Base-by-base conservation (phyloP, 2,329 filamentous ascomycete species). In the Neofusicoccum cordaticola region DNA sequence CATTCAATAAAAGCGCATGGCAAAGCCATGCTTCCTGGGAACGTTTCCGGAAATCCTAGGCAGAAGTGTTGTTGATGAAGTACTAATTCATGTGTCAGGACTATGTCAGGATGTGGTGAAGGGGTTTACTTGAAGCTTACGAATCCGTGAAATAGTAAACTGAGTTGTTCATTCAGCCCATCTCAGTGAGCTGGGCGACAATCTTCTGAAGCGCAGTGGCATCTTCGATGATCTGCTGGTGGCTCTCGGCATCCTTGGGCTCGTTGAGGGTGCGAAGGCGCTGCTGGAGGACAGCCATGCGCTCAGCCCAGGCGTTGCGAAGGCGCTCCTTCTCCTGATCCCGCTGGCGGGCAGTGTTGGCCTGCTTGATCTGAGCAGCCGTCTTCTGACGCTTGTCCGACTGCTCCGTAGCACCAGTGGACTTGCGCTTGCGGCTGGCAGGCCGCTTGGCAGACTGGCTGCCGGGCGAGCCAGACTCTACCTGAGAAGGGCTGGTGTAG, bases 401-500 rank as follows among this genome's bases (percentile, higher is more conserved):
- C n/a, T 62, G 42, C 34, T 75, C 74, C 34, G 75, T 74, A 2
- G 72, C 66, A 22, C 37, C 37, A 15, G 71, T 68, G 4, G 71
- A 68, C 71, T 77, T 77, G 58, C 75, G 71, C 71, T 77, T 77
- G 65, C 74, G 73, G n/a, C 67, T 68, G 37, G 66, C 68, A 66
- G 74, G 73, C 60, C 74, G 72, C 41, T 62, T 66, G 19, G 67
- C 62, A 22, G 68, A 64, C 27, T 73, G 71, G 19, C 70, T 69
- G 35, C 67, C 67, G 2, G 75, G 72, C 0, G 75, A 76, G 7
- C 70, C 51, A n/a, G 63, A 68, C 66, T 77, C 75, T 7, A 70
- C 72, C 12, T 67, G 63, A 27, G 42, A 72, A 0, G 74, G 72
- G 39, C 73, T 74, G 45, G 73, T 82, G 72, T 85, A 86, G 69